Conservation (phyloP, 495 filamentous ascomycete genomes). For the Aspergillus ostianus region DNA sequence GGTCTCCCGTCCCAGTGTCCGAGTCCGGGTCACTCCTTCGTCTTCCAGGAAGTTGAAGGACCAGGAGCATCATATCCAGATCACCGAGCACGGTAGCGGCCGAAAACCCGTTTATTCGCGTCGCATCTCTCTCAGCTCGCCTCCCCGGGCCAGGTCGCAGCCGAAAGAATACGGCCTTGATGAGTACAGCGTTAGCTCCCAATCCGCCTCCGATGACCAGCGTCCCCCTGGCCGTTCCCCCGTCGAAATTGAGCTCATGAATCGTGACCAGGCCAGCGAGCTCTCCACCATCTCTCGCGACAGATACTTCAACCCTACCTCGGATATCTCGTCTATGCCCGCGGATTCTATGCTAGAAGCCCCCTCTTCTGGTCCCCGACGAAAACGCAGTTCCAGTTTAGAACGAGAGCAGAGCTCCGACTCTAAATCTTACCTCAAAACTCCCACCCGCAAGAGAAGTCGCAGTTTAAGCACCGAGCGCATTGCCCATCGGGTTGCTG, state of each 20-base stretch:
- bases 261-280: constrained; percentile 55
- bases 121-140: constrained; percentile 59
- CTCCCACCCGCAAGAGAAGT: constrained; percentile 62
- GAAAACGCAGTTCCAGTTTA: constrained; percentile 58
- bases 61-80: constrained; percentile 65
- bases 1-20: constrained; percentile 79
- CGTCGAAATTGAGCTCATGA: constrained; percentile 81
- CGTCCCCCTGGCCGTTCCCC: constrained; percentile 63
- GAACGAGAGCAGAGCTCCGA: constrained; percentile 46
- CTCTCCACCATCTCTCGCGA: constrained; percentile 59
- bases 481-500: constrained; percentile 66
- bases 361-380: constrained; percentile 44
- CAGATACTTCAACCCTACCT: constrained; percentile 59
- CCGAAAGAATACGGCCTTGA: constrained; percentile 43
- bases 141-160: constrained; percentile 52
- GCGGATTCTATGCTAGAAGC: constrained; percentile 87
- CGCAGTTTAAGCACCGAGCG: constrained; percentile 74
- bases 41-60: constrained; percentile 49
- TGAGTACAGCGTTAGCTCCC: constrained; percentile 58
- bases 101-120: constrained; percentile 64
- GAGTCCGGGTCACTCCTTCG: constrained; percentile 91
- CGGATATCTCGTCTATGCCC: constrained; percentile 89
- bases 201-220: constrained; percentile 74
- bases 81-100: constrained; percentile 67
- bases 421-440: constrained; percentile 59